Evolutionary conservation across 2,329 filamentous ascomycete species (phyloP), one percentile per base, ranked within the genome.

Genomic region (Botrytis hyacinthi): DNA sequence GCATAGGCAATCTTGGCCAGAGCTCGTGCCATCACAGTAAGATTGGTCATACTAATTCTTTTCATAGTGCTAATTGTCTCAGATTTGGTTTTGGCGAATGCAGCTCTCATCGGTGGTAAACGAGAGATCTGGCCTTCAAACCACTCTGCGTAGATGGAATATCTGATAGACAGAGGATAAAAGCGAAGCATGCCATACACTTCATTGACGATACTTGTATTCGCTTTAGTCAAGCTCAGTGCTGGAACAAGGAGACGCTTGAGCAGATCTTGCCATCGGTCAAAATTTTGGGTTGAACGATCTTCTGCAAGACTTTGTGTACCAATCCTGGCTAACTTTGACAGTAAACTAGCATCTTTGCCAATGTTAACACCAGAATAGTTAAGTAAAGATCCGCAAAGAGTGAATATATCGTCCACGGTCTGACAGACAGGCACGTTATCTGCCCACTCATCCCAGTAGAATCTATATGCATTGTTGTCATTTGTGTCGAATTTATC

Each of bases 381-480:
- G 76, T 96, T 97, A 63, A 98, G 85, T 35, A 99, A 87, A 1
- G 94, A 95, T 73, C 90, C 89, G 82, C 94, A 97, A 0, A 98
- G 88, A 3, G 91, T 90, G 81, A 98, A 96, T 22, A 99, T 87
- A 80, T 99, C 96, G 75, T 98, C 94, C 9, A 97, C 90, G 2
- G 87, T 92, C 81, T 97, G 95, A 80, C 96, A 99, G 32, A 97
- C 84, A 0, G 96, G 97, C 63, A 99, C 87, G 76, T 96, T 97
- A 82, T 98, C 95, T 3, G 91, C 87, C 96, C 96, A 99, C 78
- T 98, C 96, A 74, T 97, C 94, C 91, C 96, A 98, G 82, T 99
- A 99, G 81, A 97, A 98, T 48, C 92, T 90, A 81, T 98, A 98
- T 20, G 85, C 89, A n/a, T 88, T 87, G 32, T 91, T 91, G 77